These are phyloP conservation scores for Ceratobasidium sp. DNA, from an alignment of 1,284 basidiomycete species.

Conservation along the genomic window DNA sequence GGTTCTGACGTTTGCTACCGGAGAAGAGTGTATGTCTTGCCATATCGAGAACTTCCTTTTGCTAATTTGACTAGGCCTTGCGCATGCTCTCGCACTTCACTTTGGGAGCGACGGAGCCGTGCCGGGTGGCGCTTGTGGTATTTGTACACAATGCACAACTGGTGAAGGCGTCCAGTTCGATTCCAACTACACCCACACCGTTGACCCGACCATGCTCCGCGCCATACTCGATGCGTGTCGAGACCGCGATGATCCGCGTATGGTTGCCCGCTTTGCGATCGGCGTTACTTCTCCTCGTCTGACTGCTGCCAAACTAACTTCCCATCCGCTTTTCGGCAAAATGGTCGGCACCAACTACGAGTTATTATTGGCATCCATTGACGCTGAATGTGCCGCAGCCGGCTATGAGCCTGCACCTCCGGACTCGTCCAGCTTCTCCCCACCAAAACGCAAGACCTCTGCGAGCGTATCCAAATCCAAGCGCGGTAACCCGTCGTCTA, in stretches of 20 bases:
- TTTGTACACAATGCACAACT: constrained; percentile 57
- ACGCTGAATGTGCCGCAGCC: constrained; percentile 11
- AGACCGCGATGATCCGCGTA: constrained; percentile 60
- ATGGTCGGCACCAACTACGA: constrained; percentile 48
- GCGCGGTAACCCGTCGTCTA: constrained; percentile 16
- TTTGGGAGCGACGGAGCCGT: constrained; percentile 58
- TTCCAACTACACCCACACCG: constrained; percentile 45
- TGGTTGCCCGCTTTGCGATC: constrained; percentile 60
- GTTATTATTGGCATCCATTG: not conserved
- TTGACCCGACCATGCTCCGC: constrained; percentile 50
- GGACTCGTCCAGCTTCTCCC: not conserved
- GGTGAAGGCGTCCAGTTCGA: constrained; percentile 54
- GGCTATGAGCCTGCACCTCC: constrained; percentile 14
- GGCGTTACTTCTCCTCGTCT: constrained; percentile 59
- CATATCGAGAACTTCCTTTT: not conserved
- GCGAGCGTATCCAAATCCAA: not conserved
- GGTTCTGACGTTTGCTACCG: constrained; percentile 57
- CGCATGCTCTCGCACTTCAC: constrained; percentile 56
- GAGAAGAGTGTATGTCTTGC: constrained; percentile 54
- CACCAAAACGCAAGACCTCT: not conserved
- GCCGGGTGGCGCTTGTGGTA: constrained; percentile 55
- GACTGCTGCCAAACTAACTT: constrained; percentile 54
- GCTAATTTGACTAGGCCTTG: constrained; percentile 51
- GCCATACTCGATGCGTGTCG: constrained; percentile 56
- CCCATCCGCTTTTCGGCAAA: constrained; percentile 55